Conservation (phyloP, 75 land plant genomes). For the Selaginella tamariscina region DNA sequence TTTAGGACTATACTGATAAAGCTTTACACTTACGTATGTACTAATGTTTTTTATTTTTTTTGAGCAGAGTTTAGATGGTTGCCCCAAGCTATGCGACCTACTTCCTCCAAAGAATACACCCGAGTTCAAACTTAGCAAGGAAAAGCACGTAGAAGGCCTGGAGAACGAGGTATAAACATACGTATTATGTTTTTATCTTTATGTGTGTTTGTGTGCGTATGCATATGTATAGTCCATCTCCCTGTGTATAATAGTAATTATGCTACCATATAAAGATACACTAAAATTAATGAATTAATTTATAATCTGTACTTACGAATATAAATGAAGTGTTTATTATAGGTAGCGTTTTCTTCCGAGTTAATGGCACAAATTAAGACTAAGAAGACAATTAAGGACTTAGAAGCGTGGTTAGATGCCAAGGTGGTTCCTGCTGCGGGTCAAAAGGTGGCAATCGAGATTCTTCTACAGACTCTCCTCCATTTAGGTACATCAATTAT, state of each 20-base stretch:
- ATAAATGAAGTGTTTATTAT: too few relatives aligned
- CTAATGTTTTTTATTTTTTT: conserved; percentile 6
- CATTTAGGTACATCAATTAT: too few relatives aligned
- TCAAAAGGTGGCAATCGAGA: conserved; percentile 38
- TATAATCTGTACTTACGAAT: too few relatives aligned
- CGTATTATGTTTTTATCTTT: too few relatives aligned
- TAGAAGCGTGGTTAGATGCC: conserved; percentile 69
- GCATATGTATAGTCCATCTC: too few relatives aligned
- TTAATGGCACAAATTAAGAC: conserved; percentile 58
- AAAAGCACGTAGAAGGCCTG: conserved; percentile 31
- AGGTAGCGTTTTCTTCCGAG: conserved; percentile 44
- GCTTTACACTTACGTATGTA: too few relatives aligned
- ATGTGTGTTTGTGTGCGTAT: too few relatives aligned
- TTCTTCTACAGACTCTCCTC: conserved; percentile 73
- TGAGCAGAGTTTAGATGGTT: conserved; percentile 59
- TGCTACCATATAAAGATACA: too few relatives aligned
- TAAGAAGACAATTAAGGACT: conserved; percentile 47
- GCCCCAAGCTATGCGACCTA: conserved; percentile 66
- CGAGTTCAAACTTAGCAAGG: conserved; percentile 42
- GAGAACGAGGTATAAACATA: too few relatives aligned
- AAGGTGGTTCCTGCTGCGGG: conserved; percentile 49
- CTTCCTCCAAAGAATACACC: conserved; percentile 73
- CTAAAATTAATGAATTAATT: too few relatives aligned
- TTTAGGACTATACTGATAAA: too few relatives aligned
- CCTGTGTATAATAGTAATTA: too few relatives aligned